Conservation (phyloP, 306 rosid genomes). For the Glycine tomentella region DNA sequence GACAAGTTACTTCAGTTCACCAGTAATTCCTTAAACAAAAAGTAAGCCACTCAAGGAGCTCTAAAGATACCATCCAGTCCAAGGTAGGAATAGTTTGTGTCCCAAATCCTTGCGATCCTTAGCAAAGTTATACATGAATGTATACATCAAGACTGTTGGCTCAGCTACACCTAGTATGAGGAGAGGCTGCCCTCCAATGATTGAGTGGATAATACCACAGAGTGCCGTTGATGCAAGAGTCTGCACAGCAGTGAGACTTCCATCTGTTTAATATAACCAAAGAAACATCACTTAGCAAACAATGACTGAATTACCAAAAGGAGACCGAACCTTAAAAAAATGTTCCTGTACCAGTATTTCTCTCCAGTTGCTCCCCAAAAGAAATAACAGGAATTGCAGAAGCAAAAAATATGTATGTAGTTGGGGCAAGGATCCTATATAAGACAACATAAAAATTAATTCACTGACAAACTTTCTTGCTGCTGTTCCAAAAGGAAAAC, state of each 20-base stretch:
- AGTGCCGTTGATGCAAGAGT: slow-evolving; percentile 96
- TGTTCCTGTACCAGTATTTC: slow-evolving; percentile 67
- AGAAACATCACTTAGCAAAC: slow-evolving; percentile 49
- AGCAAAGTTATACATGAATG: slow-evolving; percentile 88
- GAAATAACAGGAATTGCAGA: slow-evolving; percentile 97
- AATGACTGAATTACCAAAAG: slow-evolving; percentile 40
- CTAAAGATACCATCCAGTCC: slow-evolving; percentile 91
- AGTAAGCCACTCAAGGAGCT: slow-evolving; percentile 27
- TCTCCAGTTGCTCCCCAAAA: slow-evolving; percentile 95
- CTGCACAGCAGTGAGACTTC: slow-evolving; percentile 93
- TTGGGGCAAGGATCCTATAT: slow-evolving; percentile 94
- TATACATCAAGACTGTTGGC: slow-evolving; percentile 96
- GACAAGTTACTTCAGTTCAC: slow-evolving; percentile 41
- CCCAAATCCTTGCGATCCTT: slow-evolving; percentile 92
- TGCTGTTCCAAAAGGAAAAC: slow-evolving; percentile 18
- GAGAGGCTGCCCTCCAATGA: slow-evolving; percentile 95
- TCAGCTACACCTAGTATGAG: slow-evolving; percentile 97
- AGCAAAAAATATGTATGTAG: slow-evolving; percentile 96
- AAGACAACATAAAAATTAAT: slow-evolving; percentile 39
- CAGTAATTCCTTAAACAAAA: slow-evolving; percentile 12
- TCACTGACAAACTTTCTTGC: slow-evolving; percentile 1
- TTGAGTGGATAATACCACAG: slow-evolving; percentile 89
- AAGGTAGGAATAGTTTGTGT: slow-evolving; percentile 80
- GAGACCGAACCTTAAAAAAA: slow-evolving; percentile 38
- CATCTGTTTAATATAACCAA: slow-evolving; percentile 63